phyloP scores from a whole-genome alignment of 78 protist species.

The Dictyostelium brefeldianum region DNA sequence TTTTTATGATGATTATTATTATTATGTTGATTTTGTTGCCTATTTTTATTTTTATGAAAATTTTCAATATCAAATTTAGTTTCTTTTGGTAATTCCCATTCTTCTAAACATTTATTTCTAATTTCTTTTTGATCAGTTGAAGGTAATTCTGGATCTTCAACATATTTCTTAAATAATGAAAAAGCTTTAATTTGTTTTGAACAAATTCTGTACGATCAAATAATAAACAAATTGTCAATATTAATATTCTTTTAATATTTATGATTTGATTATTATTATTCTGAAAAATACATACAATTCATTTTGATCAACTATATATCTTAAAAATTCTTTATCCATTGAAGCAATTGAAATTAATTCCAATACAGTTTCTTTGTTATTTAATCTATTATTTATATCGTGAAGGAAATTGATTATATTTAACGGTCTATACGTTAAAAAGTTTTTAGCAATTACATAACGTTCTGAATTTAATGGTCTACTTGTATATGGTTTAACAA shows the following conservation, averaged over 20 bases:
- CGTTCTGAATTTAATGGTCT: conserved; percentile 97
- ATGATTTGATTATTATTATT: too few species aligned
- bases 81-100: conserved; percentile 67
- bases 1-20: background rate
- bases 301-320: conserved; percentile 17
- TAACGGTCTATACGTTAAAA: background rate
- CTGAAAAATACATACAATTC: background rate
- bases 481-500: conserved; percentile 93
- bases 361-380: conserved; percentile 18
- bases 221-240: background rate
- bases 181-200: conserved; percentile 63
- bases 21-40: background rate
- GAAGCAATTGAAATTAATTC: conserved; percentile 16
- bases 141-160: conserved; percentile 51
- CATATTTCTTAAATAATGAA: conserved; percentile 41
- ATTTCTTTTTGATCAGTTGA: conserved; percentile 54
- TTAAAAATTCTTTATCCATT: conserved; percentile 20
- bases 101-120: conserved; percentile 40
- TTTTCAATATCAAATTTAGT: conserved; percentile 19
- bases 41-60: background rate
- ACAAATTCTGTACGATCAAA: conserved; percentile 14
- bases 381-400: conserved; percentile 17
- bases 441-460: conserved; percentile 59
- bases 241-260: background rate
- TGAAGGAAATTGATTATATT: conserved; percentile 26